A percentile compares a stretch with the other conserved stretches of the same genome.
phyloP scores from a whole-genome alignment of 2,329 filamentous ascomycete genomes.

The Phaeosphaeria sp. region DNA sequence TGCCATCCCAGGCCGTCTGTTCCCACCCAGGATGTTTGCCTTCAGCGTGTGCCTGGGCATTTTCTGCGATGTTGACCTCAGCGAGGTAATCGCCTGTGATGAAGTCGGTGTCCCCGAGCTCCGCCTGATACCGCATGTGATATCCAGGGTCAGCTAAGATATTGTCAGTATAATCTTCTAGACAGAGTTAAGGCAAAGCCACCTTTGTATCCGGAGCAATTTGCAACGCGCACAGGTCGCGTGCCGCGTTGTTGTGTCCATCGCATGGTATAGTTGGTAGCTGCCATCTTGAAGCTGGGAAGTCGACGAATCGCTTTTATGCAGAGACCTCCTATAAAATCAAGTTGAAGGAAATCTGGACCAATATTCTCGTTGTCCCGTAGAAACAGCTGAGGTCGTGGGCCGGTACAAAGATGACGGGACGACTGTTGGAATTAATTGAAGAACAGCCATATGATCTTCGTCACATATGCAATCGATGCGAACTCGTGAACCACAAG shows the following conservation, averaged over 20 bases:
- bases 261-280: conserved; percentile 25
- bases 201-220: conserved; percentile 48
- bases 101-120: conserved; percentile 47
- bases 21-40: conserved; percentile 55
- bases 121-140: conserved; percentile 46
- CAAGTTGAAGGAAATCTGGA: not conserved
- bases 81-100: conserved; percentile 53
- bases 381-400: not conserved
- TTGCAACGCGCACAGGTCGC: conserved; percentile 47
- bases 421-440: too few species aligned
- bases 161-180: not conserved
- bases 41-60: conserved; percentile 50
- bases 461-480: too few species aligned
- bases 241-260: conserved; percentile 36
- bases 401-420: not conserved
- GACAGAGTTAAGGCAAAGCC: not conserved
- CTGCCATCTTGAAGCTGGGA: conserved; percentile 13
- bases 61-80: conserved; percentile 57
- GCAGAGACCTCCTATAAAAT: not conserved
- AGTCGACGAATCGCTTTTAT: not conserved
- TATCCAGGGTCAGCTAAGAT: conserved; percentile 45
- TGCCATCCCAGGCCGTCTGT: conserved; percentile 58
- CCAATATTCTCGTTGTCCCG: not conserved
- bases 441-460: too few species aligned
- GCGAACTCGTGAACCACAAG: too few species aligned